Base-by-base conservation (phyloP, 2,329 filamentous ascomycete genomes). In the Talaromyces rugulosus region DNA sequence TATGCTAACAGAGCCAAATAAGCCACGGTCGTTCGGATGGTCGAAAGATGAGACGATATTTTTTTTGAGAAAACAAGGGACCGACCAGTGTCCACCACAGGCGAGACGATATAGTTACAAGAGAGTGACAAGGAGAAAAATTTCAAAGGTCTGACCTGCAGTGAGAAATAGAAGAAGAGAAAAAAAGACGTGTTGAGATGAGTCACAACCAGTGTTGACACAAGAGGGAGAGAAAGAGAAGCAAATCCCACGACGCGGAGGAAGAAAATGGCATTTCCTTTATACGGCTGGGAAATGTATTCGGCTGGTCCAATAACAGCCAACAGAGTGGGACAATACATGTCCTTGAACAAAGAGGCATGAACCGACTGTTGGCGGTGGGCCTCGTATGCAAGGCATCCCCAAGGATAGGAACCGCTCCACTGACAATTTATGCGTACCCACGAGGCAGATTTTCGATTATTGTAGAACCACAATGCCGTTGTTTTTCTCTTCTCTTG, bases 121-220 rank as follows among this genome's bases (percentile, higher is more conserved):
- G 18, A 9, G 18, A 47, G 44, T 47, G n/a, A 12, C n/a, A 47
- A 47, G 23, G 16, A 18, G 18, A 5, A 47, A 27, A 47, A 4
- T 12, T 2, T 27, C 18, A 18, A 53, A 33, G 47, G 18, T 30
- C 47, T 42, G 57, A 57, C 60, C 56, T 62, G 56, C 33, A 62
- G 31, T 36, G 23, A 40, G 56, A 47, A 30, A 56, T 44, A 31
- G 33, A 55, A 52, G 18, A 62, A 47, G n/a, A 27, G 7, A 44
- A 30, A 55, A 30, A 30, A 55, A 30, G 47, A n/a, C 28, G 18
- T 27, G 44, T 47, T 27, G 8, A 47, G 44, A 54, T 50, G 18
- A n/a, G 16, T 50, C 44, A 42, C 40, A 7, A 59, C 57, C 57
- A 59, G 57, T 36, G 56, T 31, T 28, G 28, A 53, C 52, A 28